Base-by-base conservation (phyloP, 768 basidiomycete species). In the Lentinula guzmanii region DNA sequence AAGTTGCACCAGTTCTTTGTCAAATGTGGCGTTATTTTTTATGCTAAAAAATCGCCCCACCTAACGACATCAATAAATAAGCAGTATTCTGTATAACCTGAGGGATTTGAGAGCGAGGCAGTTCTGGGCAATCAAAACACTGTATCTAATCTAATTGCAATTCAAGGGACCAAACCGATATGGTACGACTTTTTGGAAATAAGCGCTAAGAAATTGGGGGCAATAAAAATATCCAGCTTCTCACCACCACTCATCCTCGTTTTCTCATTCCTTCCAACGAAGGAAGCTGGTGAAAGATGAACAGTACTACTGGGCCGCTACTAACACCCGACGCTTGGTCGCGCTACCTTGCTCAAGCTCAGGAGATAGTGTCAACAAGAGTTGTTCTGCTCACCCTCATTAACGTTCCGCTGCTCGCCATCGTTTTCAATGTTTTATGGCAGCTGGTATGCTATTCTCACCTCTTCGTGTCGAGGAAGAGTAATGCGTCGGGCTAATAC, bases 371-470 rank as follows among this genome's bases (percentile, higher is more conserved):
- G n/a, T 73, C 75, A 54, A 71, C 77, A 5, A 75, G 77, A 51
- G 34, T 63, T 7, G 61, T 76, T 24, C 66, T 82, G 21, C 66
- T 81, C 76, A 65, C 79, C 73, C 66, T 92, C 53, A 67, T 95
- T 46, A 91, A 87, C 64, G 73, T 85, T 13, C 92, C 93, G 2
- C 45, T 92, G 52, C 65, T 91, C 64, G 82, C 78, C 54, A 81
- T 95, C 52, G 65, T 86, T 6, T 69, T 93, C 61, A 95, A 98
- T 70, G 83, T 89, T 52, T 69, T 93, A 5, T 81, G 84, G 68
- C 95, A 98, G 72, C 71, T 93, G 65, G 94, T 93, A 70, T 58
- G 85, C 74, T 2, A 52, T 59, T 43, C 15, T 39, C 37, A 13
- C 5, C 9, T 34, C 5, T 52, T 18, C 37, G 59, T 51, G 8